A percentile compares a stretch with the other conserved stretches of the same genome.
These are phyloP conservation scores for Fusarium piperis DNA, from an alignment of 2,329 filamentous ascomycete species.

Conservation along the genomic window DNA sequence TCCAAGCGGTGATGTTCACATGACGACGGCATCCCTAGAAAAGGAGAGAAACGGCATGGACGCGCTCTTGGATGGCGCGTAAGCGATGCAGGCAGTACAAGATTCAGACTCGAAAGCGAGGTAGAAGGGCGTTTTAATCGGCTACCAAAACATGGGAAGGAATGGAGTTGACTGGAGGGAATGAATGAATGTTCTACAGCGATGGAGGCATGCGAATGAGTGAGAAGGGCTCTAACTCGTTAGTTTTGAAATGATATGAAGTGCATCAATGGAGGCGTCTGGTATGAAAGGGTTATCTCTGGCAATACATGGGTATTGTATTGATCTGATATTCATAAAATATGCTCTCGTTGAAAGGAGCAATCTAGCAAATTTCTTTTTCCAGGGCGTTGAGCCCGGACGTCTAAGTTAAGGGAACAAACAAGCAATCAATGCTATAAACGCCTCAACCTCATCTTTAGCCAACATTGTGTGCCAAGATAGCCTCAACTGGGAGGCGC, in stretches of 20 bases:
- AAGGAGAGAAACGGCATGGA: conserved; percentile 59
- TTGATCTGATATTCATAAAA: background rate
- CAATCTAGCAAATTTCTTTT: conserved; percentile 12
- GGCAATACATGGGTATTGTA: background rate
- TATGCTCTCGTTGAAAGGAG: background rate
- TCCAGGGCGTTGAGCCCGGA: conserved; percentile 47
- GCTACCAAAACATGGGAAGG: conserved; percentile 33
- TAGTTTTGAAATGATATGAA: conserved; percentile 17
- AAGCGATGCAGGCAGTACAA: conserved; percentile 14
- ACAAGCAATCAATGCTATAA: conserved; percentile 19
- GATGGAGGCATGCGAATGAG: conserved; percentile 15
- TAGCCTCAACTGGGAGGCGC: conserved; percentile 9
- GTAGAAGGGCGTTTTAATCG: conserved; percentile 37
- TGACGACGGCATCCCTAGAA: conserved; percentile 56
- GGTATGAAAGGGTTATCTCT: background rate
- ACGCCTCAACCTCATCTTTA: conserved; percentile 20
- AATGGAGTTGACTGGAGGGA: conserved; percentile 30
- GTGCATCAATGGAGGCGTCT: conserved; percentile 19
- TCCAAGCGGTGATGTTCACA: conserved; percentile 40
- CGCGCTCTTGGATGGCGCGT: conserved; percentile 56
- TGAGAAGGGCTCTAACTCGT: conserved; percentile 12
- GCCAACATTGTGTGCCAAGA: background rate
- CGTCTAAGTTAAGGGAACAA: conserved; percentile 34
- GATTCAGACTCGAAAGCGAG: background rate
- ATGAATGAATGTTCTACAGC: background rate